phyloP scores from a whole-genome alignment of 73 alveolate species.

The Paramecium pentaurelia region DNA sequence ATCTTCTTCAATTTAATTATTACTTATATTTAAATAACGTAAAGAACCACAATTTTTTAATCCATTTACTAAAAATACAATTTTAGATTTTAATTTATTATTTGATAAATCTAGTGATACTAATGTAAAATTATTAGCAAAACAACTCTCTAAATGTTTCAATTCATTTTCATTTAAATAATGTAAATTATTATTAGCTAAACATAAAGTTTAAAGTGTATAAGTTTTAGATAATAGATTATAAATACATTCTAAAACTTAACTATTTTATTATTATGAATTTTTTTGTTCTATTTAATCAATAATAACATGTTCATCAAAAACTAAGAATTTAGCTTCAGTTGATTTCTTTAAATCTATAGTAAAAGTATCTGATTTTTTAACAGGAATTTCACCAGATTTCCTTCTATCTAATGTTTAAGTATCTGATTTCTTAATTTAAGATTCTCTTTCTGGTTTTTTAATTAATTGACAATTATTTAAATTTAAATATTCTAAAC shows the following conservation, averaged over 20 bases:
- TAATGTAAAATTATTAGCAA: not conserved
- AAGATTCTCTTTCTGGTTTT: not conserved
- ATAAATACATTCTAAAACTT: not conserved
- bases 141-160: not conserved
- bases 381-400: not conserved
- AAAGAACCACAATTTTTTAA: not conserved
- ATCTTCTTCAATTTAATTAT: not conserved
- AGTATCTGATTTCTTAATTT: not conserved
- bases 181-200: not conserved
- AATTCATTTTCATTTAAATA: not conserved
- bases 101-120: not conserved
- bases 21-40: not conserved
- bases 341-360: not conserved
- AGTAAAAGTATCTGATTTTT: not conserved
- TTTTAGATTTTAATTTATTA: not conserved
- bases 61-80: not conserved
- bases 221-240: not conserved
- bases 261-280: not conserved
- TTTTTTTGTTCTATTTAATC: not conserved
- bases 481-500: constrained; percentile 28
- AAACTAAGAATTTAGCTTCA: not conserved
- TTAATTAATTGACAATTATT: not conserved
- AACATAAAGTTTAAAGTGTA: constrained; percentile 1
- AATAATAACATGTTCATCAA: not conserved
- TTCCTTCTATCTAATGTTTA: not conserved